Evolutionary conservation across 2,329 filamentous ascomycete genomes (phyloP).

Genomic region (Lasiodiplodia gonubiensis): DNA sequence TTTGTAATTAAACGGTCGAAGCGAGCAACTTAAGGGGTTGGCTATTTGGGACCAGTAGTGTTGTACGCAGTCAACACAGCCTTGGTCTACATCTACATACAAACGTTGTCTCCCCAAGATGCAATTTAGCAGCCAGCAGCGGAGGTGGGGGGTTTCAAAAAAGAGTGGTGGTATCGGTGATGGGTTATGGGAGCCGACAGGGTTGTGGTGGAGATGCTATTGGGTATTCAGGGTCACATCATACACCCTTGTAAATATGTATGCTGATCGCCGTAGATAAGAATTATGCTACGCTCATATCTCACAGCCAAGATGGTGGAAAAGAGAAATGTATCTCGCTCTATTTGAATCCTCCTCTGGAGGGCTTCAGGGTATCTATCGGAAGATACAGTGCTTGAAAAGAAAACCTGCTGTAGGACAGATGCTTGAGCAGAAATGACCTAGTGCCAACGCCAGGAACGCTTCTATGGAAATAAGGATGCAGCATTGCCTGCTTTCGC

Average conservation of each 20-base stretch:
- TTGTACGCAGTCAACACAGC: too few species aligned
- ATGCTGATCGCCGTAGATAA: background rate
- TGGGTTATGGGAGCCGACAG: too few species aligned
- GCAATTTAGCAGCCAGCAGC: too few species aligned
- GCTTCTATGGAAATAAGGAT: background rate
- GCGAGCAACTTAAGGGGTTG: too few species aligned
- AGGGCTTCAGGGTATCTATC: conserved; percentile 5
- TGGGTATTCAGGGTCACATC: background rate
- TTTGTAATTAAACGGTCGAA: too few species aligned
- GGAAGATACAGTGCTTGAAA: conserved; percentile 3
- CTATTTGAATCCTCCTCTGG: background rate
- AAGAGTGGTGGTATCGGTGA: too few species aligned
- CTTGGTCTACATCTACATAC: too few species aligned
- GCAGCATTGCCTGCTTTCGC: background rate
- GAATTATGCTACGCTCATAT: background rate
- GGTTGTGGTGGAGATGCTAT: too few species aligned
- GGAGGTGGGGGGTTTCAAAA: too few species aligned
- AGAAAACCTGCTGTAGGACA: background rate
- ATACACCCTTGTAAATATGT: background rate
- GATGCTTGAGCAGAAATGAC: background rate
- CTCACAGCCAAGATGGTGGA: background rate
- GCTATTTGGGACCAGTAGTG: too few species aligned
- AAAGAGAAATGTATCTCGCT: background rate
- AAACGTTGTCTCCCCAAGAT: too few species aligned
- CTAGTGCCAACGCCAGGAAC: background rate